Evolutionary conservation across 768 basidiomycete species (phyloP), one percentile per base, ranked within the genome.

Genomic region (Pseudohyphozyma bogoriensis): DNA sequence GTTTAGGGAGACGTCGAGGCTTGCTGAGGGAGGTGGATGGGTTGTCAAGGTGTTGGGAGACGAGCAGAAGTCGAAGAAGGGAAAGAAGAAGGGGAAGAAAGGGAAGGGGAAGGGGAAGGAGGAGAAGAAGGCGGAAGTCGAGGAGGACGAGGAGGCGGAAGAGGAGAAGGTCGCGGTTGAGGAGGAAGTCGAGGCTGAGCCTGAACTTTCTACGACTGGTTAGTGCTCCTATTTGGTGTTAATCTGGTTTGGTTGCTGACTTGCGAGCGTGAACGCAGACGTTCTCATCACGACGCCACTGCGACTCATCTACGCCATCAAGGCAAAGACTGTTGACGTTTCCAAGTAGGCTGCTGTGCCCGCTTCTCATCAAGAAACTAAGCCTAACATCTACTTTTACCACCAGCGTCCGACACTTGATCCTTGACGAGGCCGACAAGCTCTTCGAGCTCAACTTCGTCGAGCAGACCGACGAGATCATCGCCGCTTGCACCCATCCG

Each of bases 201-300:
- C 75, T 91, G 36, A 89, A 83, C 72, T 56, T 26, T 62, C 37
- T 1, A 59, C 62, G 29, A 55, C 67, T 24, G 66, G 62, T 46
- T 42, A 60, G 63, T 26, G n/a, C 40, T 32, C 52, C 16, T 57
- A 45, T 35, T 63, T n/a, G n/a, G n/a, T n/a, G n/a, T n/a, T n/a
- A n/a, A n/a, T n/a, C n/a, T n/a, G n/a, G n/a, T n/a, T n/a, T n/a
- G n/a, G n/a, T n/a, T n/a, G n/a, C n/a, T n/a, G n/a, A n/a, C n/a
- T n/a, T n/a, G n/a, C n/a, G n/a, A n/a, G n/a, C n/a, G n/a, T n/a
- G n/a, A 22, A 22, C 56, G 7, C 60, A 89, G 95, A 99, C 69
- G 79, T 97, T 61, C 80, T 99, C 58, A 84, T 99, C 62, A 86
- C 87, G 63, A 99, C 95, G 1, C 95, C 95, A 1, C 78, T 97